Evolutionary conservation across 148 eudicot genomes (phyloP), one percentile per base, ranked within the genome.

Genomic region (Vaccinium corymbosum): DNA sequence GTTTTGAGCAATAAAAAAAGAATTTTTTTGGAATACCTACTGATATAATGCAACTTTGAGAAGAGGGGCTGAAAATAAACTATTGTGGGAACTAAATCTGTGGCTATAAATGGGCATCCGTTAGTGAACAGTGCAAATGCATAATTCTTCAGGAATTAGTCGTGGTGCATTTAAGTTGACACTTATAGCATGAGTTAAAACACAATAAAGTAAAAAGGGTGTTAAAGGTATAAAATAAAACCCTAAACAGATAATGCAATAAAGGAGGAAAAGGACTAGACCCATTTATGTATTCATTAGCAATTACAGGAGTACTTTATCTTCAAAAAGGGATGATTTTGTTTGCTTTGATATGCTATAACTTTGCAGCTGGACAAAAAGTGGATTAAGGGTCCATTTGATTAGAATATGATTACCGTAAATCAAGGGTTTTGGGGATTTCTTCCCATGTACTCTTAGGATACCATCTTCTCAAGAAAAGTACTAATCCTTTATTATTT

Each of bases 301-400:
- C n/a, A 14, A 74, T 49, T 20, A 22, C 35, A 16, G 25, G 13
- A 70, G 75, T 13, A 16, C 76, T 71, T 32, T 11, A 10, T 66
- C 25, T 52, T 74, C 78, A 17, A 46, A 35, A 42, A 9, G 78
- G 6, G 78, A 48, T 75, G 3, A 46, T 48, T 75, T 75, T 46
- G 53, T 46, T 46, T 46, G 35, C 3, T 66, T 25, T 73, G n/a
- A 16, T 9, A 9, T 42, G 27, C 53, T 3, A n/a, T 7, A 8
- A 75, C 78, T 75, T 75, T 75, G 46, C 51, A 75, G 53, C 53
- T 46, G 9, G 15, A 1, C 35, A 66, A 46, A 46, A 46, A 46
- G 53, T 48, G 51, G n/a, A 75, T 75, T 75, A 42, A 74, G n/a
- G 51, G 52, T 75, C 52, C 53, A 75, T 74, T 74, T 75, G 27